Evolutionary conservation across 306 rosid genomes (phyloP).

Genomic region (Inga oerstediana): DNA sequence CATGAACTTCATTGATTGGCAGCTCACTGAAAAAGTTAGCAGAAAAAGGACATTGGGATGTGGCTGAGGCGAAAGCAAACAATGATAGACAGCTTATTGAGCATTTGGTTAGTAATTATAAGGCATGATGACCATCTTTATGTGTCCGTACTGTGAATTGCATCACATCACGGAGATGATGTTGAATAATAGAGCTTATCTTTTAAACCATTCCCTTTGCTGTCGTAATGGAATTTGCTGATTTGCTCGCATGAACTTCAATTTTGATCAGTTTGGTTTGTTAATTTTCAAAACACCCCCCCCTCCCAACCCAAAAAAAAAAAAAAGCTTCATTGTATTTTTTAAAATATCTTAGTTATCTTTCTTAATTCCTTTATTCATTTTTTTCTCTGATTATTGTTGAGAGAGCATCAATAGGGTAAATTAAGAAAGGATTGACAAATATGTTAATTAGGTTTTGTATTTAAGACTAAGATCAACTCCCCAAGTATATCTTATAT

Average conservation of each 20-base stretch:
- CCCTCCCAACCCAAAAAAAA: neutral
- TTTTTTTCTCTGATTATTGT: too few relatives aligned
- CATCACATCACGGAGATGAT: conserved; percentile 3
- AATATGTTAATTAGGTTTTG: too few relatives aligned
- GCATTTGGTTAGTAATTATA: conserved; percentile 71
- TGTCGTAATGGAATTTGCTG: neutral
- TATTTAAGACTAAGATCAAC: too few relatives aligned
- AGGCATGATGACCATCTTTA: conserved; percentile 28
- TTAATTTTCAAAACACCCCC: conserved; percentile 15
- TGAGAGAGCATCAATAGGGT: too few relatives aligned
- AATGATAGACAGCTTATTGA: conserved; percentile 79
- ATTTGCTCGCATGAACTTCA: neutral
- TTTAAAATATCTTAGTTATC: too few relatives aligned
- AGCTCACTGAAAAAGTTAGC: conserved; percentile 86
- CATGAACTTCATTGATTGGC: conserved; percentile 36
- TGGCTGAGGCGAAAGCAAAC: conserved; percentile 82
- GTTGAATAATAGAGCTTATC: neutral
- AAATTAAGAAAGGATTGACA: too few relatives aligned
- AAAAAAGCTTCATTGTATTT: neutral
- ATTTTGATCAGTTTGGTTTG: conserved; percentile 5
- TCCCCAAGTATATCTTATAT: too few relatives aligned
- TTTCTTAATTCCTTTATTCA: too few relatives aligned
- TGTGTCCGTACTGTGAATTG: conserved; percentile 8
- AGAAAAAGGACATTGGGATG: conserved; percentile 98
- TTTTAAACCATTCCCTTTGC: conserved; percentile 25